phyloP scores from a whole-genome alignment of 1,139 yeast species.

The Suhomyces taliae region DNA sequence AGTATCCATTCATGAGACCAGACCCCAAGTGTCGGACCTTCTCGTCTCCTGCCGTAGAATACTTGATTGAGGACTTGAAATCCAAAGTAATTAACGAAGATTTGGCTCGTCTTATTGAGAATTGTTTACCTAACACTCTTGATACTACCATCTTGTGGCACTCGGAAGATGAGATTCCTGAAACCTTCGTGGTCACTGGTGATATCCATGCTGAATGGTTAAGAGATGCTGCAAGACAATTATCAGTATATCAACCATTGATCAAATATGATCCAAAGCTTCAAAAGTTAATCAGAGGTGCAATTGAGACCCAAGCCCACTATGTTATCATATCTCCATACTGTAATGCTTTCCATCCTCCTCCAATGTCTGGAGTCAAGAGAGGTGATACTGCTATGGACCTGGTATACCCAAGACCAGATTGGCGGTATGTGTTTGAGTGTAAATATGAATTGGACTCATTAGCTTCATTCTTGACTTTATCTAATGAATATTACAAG shows the following conservation, averaged over 20 bases:
- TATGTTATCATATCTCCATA: slow-evolving; percentile 67
- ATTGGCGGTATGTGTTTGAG: slow-evolving; percentile 75
- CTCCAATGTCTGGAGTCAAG: slow-evolving; percentile 56
- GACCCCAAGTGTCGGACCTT: slow-evolving; percentile 71
- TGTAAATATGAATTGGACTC: slow-evolving; percentile 91
- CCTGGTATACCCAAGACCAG: slow-evolving; percentile 64
- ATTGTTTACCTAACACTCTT: slow-evolving; percentile 82
- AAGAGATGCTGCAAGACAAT: slow-evolving; percentile 81
- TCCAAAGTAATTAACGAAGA: slow-evolving; percentile 57
- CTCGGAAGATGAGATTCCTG: slow-evolving; percentile 22
- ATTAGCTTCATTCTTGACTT: slow-evolving; percentile 74
- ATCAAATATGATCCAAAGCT: slow-evolving; percentile 51
- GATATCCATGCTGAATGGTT: slow-evolving; percentile 91
- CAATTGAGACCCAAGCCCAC: slow-evolving; percentile 74
- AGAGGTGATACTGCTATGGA: slow-evolving; percentile 61
- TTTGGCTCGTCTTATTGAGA: slow-evolving; percentile 73
- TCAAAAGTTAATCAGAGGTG: slow-evolving; percentile 63
- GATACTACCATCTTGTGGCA: slow-evolving; percentile 89
- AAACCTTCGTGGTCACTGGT: slow-evolving; percentile 76
- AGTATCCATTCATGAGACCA: slow-evolving; percentile 78
- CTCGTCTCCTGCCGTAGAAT: slow-evolving; percentile 60
- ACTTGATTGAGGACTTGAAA: slow-evolving; percentile 55
- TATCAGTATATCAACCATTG: slow-evolving; percentile 72
- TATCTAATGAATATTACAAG: slow-evolving; percentile 68
- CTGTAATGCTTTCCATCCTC: slow-evolving; percentile 92